These are phyloP conservation scores for Dendrothele bispora DNA, from an alignment of 768 basidiomycete genomes.

Conservation along the genomic window DNA sequence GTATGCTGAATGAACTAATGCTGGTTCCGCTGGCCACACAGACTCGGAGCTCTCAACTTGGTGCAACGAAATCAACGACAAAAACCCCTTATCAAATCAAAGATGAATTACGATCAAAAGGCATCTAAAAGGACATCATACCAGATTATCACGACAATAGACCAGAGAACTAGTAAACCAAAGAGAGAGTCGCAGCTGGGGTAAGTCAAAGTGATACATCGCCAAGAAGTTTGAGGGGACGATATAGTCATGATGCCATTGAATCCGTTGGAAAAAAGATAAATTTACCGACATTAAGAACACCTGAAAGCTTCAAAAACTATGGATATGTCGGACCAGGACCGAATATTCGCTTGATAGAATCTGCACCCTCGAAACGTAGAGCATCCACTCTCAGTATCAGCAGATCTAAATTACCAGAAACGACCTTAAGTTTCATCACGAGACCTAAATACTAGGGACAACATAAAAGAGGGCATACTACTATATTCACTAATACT, in stretches of 20 bases:
- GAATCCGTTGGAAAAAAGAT: neutral
- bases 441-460: too few relatives aligned
- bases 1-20: constrained; percentile 51
- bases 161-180: constrained; percentile 42
- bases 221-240: constrained; percentile 25
- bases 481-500: too few relatives aligned
- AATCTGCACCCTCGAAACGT: constrained; percentile 45
- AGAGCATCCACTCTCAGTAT: too few relatives aligned
- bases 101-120: neutral
- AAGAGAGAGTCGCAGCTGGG: constrained; percentile 46
- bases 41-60: constrained; percentile 45
- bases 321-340: constrained; percentile 29
- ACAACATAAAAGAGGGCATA: too few relatives aligned
- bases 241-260: neutral
- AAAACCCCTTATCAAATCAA: neutral
- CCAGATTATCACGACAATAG: constrained; percentile 51
- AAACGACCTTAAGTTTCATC: too few relatives aligned
- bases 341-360: constrained; percentile 26
- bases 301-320: constrained; percentile 17
- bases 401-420: too few relatives aligned
- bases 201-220: constrained; percentile 41
- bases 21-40: constrained; percentile 47
- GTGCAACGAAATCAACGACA: constrained; percentile 22
- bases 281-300: too few relatives aligned
- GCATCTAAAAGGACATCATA: constrained; percentile 18